A percentile compares a stretch with the other conserved stretches of the same genome.
Evolutionary conservation across 1,284 basidiomycete species (phyloP).

Genomic region (Acaromyces ingoldii): DNA sequence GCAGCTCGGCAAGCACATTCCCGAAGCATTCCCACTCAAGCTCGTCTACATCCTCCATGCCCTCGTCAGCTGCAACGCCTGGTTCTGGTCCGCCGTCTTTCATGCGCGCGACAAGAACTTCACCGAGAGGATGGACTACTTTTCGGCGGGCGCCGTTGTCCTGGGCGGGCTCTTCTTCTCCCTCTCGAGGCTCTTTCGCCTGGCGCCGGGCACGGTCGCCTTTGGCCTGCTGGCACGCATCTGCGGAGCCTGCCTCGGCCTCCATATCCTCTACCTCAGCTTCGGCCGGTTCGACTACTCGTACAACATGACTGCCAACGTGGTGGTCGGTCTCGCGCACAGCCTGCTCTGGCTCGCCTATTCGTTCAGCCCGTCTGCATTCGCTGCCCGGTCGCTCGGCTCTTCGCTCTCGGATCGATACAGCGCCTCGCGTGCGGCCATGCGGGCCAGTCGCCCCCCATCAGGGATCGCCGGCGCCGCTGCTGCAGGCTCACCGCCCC

Average conservation of each 20-base stretch:
- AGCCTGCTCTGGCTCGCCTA: slow-evolving; percentile 72
- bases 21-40: slow-evolving; percentile 56
- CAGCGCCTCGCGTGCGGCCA: slow-evolving; percentile 21
- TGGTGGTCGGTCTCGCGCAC: slow-evolving; percentile 64
- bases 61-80: slow-evolving; percentile 75
- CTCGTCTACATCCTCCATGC: slow-evolving; percentile 69
- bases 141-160: slow-evolving; percentile 72
- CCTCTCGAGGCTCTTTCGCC: slow-evolving; percentile 44
- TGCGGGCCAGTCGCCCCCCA: slow-evolving; percentile 62
- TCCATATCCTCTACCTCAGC: slow-evolving; percentile 73
- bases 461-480: not conserved
- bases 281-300: slow-evolving; percentile 80
- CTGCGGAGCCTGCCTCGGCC: slow-evolving; percentile 27
- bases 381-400: slow-evolving; percentile 12
- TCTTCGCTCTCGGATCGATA: slow-evolving; percentile 19
- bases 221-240: slow-evolving; percentile 21
- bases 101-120: slow-evolving; percentile 78
- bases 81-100: slow-evolving; percentile 88
- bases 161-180: slow-evolving; percentile 68
- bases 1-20: slow-evolving; percentile 23
- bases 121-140: slow-evolving; percentile 92
- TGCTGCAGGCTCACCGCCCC: too few species aligned
- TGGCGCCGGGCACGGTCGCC: slow-evolving; percentile 23
- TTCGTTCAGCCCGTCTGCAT: slow-evolving; percentile 26
- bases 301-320: slow-evolving; percentile 88